Evolutionary conservation across 2,329 filamentous ascomycete genomes (phyloP).

Genomic region (Cladosporium sp.): DNA sequence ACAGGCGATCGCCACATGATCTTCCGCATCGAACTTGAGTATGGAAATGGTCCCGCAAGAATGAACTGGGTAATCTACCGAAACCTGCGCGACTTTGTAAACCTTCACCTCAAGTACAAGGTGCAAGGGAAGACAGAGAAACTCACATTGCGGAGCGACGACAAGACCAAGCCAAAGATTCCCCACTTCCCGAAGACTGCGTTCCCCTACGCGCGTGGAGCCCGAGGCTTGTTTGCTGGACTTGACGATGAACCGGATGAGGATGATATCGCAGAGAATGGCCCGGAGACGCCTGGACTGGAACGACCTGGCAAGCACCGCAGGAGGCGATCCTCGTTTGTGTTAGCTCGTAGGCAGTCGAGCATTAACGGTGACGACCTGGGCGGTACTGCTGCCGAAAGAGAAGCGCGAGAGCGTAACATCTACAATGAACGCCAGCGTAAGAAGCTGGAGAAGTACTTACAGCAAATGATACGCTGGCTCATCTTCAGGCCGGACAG

Average conservation of each 20-base stretch:
- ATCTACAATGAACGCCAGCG: conserved; percentile 79
- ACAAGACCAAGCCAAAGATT: conserved; percentile 69
- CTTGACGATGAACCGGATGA: conserved; percentile 73
- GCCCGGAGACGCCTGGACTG: conserved; percentile 5
- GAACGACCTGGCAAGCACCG: conserved; percentile 43
- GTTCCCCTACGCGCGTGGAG: conserved; percentile 83
- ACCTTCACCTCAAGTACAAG: conserved; percentile 92
- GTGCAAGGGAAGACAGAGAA: conserved; percentile 81
- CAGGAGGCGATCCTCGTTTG: conserved; percentile 56
- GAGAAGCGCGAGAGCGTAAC: conserved; percentile 40
- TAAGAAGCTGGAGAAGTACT: conserved; percentile 81
- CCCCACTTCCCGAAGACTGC: conserved; percentile 87
- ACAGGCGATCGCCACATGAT: conserved; percentile 70
- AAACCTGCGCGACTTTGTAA: conserved; percentile 84
- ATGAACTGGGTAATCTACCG: conserved; percentile 96
- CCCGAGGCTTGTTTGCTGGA: conserved; percentile 57
- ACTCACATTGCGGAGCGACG: conserved; percentile 69
- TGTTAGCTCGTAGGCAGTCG: conserved; percentile 59
- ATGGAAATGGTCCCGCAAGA: conserved; percentile 88
- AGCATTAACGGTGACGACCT: conserved; percentile 47
- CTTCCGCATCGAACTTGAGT: conserved; percentile 91
- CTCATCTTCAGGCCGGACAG: conserved; percentile 96
- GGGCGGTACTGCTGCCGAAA: conserved; percentile 35
- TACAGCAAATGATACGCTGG: conserved; percentile 92
- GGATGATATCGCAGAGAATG: conserved; percentile 45